These are phyloP conservation scores for Diutina catenulata DNA, from an alignment of 1,139 yeast species.

Conservation along the genomic window DNA sequence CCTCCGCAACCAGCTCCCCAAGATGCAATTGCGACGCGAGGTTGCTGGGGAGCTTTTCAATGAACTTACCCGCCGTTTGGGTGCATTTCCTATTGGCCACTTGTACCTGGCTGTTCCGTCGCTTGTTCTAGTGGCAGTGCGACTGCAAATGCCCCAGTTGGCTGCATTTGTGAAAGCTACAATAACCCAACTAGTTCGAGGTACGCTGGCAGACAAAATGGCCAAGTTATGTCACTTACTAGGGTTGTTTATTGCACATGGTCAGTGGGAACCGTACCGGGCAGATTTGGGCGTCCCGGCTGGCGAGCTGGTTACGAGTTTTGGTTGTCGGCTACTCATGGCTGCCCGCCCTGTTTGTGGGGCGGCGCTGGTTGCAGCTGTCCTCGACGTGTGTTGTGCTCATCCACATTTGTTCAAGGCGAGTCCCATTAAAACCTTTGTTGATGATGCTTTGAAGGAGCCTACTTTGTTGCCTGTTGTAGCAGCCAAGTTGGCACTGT, in stretches of 20 bases:
- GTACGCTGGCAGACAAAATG: not conserved
- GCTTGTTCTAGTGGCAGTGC: not conserved
- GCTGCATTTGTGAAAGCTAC: not conserved
- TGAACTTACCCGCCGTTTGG: not conserved
- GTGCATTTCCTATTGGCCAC: not conserved
- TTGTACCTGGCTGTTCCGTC: not conserved
- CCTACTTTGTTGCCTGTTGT: not conserved
- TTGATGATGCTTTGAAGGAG: not conserved
- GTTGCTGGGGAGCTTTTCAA: not conserved
- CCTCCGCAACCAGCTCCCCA: not conserved
- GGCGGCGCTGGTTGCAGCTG: not conserved
- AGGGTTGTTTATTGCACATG: not conserved
- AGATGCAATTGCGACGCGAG: not conserved
- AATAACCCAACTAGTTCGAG: not conserved
- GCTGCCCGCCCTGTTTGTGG: not conserved
- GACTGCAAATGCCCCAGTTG: not conserved
- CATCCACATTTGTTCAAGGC: not conserved
- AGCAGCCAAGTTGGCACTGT: not conserved
- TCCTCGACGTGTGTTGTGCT: not conserved
- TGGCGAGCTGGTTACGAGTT: slow-evolving; percentile 2
- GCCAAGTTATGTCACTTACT: slow-evolving; percentile 2
- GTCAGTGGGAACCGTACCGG: not conserved
- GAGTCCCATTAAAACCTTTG: not conserved
- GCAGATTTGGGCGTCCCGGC: not conserved
- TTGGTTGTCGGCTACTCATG: not conserved